Evolutionary conservation across 768 basidiomycete species (phyloP).

Genomic region (Boletus tomentosulus): DNA sequence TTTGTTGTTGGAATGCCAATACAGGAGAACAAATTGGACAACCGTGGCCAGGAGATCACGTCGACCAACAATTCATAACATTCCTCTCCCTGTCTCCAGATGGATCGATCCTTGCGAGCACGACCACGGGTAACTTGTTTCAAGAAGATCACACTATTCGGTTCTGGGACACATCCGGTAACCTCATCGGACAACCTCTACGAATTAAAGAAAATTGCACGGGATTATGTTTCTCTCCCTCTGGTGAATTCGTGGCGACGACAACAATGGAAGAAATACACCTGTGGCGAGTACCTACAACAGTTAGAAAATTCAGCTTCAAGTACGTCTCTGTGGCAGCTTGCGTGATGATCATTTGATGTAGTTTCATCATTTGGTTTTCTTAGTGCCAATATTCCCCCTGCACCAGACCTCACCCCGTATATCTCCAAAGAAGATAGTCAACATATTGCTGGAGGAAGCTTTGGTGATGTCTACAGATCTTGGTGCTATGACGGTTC

Average conservation of each 20-base stretch:
- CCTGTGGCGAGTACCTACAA: not conserved
- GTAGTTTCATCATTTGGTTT: too few species aligned
- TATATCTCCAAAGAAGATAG: not conserved
- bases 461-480: slow-evolving; percentile 14
- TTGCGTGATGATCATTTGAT: not conserved
- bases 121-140: not conserved
- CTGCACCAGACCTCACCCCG: slow-evolving; percentile 6
- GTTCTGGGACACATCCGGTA: not conserved
- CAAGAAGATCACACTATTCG: not conserved
- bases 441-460: slow-evolving; percentile 4
- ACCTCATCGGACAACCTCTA: too few species aligned
- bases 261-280: not conserved
- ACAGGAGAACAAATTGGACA: too few species aligned
- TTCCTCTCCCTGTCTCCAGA: too few species aligned
- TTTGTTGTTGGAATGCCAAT: too few species aligned
- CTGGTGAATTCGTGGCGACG: not conserved
- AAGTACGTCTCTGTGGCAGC: too few species aligned
- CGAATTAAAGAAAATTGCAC: too few species aligned
- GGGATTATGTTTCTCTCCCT: slow-evolving; percentile 6
- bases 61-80: too few species aligned
- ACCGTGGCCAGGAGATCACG: too few species aligned
- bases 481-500: slow-evolving; percentile 1
- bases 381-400: not conserved
- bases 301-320: too few species aligned
- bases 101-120: not conserved